phyloP scores from a whole-genome alignment of 768 basidiomycete species.

The Coprinopsis marcescibilis region DNA sequence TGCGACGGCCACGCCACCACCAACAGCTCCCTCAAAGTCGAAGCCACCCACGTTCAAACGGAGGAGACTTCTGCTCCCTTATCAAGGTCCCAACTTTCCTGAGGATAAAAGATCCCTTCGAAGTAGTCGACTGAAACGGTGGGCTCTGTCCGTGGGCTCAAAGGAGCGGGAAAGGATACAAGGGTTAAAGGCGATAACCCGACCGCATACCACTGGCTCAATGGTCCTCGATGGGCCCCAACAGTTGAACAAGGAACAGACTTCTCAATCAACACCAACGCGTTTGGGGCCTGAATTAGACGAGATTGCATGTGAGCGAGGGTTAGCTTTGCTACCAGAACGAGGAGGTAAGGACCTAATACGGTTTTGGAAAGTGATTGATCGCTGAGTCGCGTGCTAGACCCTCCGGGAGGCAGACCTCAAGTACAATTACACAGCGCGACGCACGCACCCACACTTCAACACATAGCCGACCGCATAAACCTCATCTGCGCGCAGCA shows the following conservation, averaged over 20 bases:
- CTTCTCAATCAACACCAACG: constrained; percentile 29
- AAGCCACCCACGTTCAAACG: constrained; percentile 63
- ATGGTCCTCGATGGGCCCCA: constrained; percentile 5
- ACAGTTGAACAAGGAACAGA: neutral
- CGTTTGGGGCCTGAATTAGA: constrained; percentile 49
- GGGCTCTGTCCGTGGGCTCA: constrained; percentile 66
- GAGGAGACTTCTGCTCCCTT: constrained; percentile 64
- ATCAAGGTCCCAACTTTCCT: constrained; percentile 56
- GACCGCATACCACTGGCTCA: neutral
- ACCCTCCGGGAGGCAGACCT: constrained; percentile 64
- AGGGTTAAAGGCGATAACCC: constrained; percentile 31
- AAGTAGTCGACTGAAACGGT: constrained; percentile 64
- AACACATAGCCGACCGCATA: constrained; percentile 74
- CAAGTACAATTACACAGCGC: constrained; percentile 70
- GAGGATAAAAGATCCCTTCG: constrained; percentile 52
- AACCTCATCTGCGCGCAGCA: constrained; percentile 81
- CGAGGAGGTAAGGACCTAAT: constrained; percentile 48
- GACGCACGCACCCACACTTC: constrained; percentile 65
- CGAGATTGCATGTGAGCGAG: constrained; percentile 67
- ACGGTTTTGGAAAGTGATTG: neutral
- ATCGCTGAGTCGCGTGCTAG: constrained; percentile 27
- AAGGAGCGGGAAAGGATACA: constrained; percentile 72
- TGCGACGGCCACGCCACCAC: constrained; percentile 59
- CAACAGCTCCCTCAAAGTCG: too few relatives aligned
- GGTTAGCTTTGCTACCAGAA: constrained; percentile 58